phyloP scores from a whole-genome alignment of 2,329 filamentous ascomycete species.

The Aspergillus floridensis region DNA sequence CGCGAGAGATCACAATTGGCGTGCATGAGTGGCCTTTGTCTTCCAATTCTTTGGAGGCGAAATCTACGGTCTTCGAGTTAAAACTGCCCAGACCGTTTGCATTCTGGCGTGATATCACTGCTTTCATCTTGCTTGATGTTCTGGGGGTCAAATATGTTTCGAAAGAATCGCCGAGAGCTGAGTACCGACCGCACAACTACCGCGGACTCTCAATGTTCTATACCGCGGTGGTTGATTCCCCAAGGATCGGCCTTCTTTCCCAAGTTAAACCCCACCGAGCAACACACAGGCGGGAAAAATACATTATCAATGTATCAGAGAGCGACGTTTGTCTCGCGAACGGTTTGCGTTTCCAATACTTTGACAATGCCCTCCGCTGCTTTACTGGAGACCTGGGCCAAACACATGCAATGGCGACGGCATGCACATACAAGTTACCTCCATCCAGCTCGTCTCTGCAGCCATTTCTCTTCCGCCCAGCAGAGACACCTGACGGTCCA shows the following conservation, averaged over 20 bases:
- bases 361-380: constrained; percentile 19
- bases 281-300: constrained; percentile 34
- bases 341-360: constrained; percentile 38
- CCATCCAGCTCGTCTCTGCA: constrained; percentile 35
- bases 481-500: constrained; percentile 21
- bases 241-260: constrained; percentile 37
- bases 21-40: constrained; percentile 60
- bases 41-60: constrained; percentile 23
- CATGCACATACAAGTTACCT: constrained; percentile 41
- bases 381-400: constrained; percentile 19
- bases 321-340: constrained; percentile 48
- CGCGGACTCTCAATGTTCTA: constrained; percentile 17
- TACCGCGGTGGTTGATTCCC: neutral
- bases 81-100: constrained; percentile 41
- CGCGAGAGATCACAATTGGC: constrained; percentile 43
- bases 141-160: constrained; percentile 26
- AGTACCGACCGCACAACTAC: constrained; percentile 13
- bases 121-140: constrained; percentile 43
- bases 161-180: constrained; percentile 9
- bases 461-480: constrained; percentile 39
- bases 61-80: constrained; percentile 56
- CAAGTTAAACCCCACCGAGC: constrained; percentile 34
- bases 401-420: constrained; percentile 19
- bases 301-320: constrained; percentile 21
- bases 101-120: constrained; percentile 51